These are phyloP conservation scores for Geranomyces michiganensis DNA, from an alignment of 192 early-diverging fungal genomes.

Conservation along the genomic window DNA sequence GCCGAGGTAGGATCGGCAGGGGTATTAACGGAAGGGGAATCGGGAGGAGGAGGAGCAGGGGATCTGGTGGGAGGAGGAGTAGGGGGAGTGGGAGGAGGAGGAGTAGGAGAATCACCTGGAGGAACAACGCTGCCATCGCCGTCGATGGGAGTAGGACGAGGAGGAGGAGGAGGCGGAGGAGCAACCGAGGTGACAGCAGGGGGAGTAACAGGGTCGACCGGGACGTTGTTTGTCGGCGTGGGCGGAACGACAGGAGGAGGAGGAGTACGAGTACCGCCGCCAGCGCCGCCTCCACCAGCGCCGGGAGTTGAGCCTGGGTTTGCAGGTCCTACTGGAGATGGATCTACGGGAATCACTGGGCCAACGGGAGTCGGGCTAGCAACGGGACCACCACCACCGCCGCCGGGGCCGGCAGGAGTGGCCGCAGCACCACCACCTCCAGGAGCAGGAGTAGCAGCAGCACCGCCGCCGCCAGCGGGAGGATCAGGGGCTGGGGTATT, in stretches of 20 bases:
- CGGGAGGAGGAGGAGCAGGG: neutral
- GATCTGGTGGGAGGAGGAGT: too few species aligned
- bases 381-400: too few species aligned
- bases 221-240: too few species aligned
- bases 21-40: neutral
- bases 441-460: neutral
- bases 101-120: conserved; percentile 6
- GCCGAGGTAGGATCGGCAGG: neutral
- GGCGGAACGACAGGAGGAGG: neutral
- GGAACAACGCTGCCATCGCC: neutral
- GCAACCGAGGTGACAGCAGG: neutral
- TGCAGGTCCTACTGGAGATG: too few species aligned
- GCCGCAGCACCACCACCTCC: too few species aligned
- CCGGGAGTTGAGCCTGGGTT: neutral
- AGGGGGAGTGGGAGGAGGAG: neutral
- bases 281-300: neutral
- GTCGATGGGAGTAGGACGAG: neutral
- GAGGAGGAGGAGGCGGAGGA: neutral
- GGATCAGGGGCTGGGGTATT: neutral
- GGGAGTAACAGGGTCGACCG: too few species aligned
- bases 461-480: neutral
- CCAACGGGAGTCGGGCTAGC: too few species aligned
- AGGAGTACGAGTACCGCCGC: neutral
- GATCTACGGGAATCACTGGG: too few species aligned
- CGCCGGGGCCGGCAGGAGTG: too few species aligned